Percentiles rank a stretch among this genome's conserved stretches.
phyloP scores from a whole-genome alignment of 139 green algal genomes.

The Chlorella sp. region DNA sequence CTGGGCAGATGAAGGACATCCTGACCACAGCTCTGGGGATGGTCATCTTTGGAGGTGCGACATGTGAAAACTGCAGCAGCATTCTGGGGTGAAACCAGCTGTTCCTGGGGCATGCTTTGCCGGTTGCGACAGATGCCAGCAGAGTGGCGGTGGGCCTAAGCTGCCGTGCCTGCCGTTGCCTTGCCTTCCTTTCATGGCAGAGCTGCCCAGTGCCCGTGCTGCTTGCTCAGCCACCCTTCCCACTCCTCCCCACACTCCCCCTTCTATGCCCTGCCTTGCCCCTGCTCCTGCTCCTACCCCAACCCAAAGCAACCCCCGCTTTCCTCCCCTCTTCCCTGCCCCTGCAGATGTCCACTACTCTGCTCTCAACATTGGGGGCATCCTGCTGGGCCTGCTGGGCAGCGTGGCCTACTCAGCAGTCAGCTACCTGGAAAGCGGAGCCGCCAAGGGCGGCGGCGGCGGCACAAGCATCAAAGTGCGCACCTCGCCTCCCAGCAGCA shows the following conservation, averaged over 20 bases:
- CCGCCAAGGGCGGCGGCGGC: too few species aligned
- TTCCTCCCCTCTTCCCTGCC: not conserved
- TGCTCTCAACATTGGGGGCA: slow-evolving; percentile 26
- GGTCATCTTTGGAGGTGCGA: slow-evolving; percentile 59
- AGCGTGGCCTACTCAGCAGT: slow-evolving; percentile 19
- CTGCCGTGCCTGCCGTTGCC: too few species aligned
- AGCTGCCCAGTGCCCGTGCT: not conserved
- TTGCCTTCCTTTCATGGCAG: too few species aligned
- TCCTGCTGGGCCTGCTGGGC: slow-evolving; percentile 33
- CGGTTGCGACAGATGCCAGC: too few species aligned
- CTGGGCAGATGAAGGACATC: slow-evolving; percentile 69
- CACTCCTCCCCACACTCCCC: too few species aligned
- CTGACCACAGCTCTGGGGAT: slow-evolving; percentile 59
- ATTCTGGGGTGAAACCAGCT: too few species aligned
- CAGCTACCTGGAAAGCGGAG: slow-evolving; percentile 19
- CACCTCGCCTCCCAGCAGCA: too few species aligned
- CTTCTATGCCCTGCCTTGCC: not conserved
- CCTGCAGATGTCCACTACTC: slow-evolving; percentile 23
- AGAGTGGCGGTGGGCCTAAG: too few species aligned
- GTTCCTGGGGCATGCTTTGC: too few species aligned
- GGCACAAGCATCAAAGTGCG: too few species aligned
- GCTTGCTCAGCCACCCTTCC: not conserved
- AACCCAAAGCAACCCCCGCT: not conserved
- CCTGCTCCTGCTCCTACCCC: not conserved
- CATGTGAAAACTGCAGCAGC: too few species aligned